A percentile compares a stretch with the other conserved stretches of the same genome.
These are phyloP conservation scores for Primulina huaijiensis DNA, from an alignment of 257 asterid species.

Conservation along the genomic window DNA sequence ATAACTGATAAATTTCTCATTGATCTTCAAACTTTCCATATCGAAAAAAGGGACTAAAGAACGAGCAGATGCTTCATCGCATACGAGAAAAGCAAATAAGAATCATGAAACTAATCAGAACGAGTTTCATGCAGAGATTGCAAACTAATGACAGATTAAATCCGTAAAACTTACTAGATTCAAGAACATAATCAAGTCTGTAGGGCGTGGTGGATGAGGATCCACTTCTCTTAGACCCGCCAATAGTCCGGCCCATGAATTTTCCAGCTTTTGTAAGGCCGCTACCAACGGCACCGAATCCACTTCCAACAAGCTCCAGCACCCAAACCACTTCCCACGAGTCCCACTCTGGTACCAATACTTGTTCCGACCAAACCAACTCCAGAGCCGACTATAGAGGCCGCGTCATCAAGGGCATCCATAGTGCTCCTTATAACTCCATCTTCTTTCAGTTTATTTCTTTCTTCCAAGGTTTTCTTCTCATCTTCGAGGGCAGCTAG, in stretches of 20 bases:
- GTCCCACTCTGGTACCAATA: constrained; percentile 58
- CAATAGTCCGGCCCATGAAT: constrained; percentile 81
- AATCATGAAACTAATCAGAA: constrained; percentile 21
- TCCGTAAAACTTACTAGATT: background rate
- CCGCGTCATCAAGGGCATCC: constrained; percentile 94
- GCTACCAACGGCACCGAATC: constrained; percentile 78
- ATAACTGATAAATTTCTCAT: too few species aligned
- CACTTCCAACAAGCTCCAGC: constrained; percentile 79
- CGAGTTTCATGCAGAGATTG: constrained; percentile 17
- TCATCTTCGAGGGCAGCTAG: constrained; percentile 79
- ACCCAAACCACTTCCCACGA: constrained; percentile 66
- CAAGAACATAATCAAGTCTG: constrained; percentile 26
- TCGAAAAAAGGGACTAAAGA: too few species aligned
- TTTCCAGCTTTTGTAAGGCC: constrained; percentile 88
- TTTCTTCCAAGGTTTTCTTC: constrained; percentile 68
- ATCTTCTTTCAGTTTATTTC: constrained; percentile 86
- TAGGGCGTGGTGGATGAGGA: constrained; percentile 63
- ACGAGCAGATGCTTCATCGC: constrained; percentile 5
- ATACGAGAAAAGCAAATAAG: background rate
- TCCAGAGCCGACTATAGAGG: constrained; percentile 64
- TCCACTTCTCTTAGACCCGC: constrained; percentile 57
- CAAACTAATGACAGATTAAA: constrained; percentile 12
- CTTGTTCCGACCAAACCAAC: constrained; percentile 48
- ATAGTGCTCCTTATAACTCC: constrained; percentile 90
- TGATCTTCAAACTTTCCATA: too few species aligned